Percentiles rank a stretch among this genome's conserved stretches.
Evolutionary conservation across 2,329 filamentous ascomycete genomes (phyloP).

Genomic region (Fusarium sp.): DNA sequence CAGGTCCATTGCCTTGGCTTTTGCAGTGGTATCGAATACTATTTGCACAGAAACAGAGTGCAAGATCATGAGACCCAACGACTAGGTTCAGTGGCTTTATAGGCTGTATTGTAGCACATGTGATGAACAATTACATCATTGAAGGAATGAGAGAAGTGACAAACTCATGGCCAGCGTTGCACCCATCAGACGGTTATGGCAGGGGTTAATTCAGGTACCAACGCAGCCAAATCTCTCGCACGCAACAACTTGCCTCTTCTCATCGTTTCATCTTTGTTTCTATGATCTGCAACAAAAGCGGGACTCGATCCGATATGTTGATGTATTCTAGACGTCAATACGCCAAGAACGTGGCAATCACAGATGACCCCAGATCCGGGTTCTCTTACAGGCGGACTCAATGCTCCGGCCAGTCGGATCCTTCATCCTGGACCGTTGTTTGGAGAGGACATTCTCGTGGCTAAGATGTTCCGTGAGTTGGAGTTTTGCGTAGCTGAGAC

Average conservation of each 20-base stretch:
- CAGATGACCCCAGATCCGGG: background rate
- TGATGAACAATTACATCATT: conserved; percentile 19
- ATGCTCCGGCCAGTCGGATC: conserved; percentile 1
- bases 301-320: background rate
- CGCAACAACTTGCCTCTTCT: background rate
- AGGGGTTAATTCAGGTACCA: conserved; percentile 19
- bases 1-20: background rate
- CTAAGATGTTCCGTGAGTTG: too few species aligned
- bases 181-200: background rate
- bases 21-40: background rate
- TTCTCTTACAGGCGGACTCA: conserved; percentile 2
- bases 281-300: conserved; percentile 11
- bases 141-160: background rate
- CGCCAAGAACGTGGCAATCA: background rate
- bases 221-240: conserved; percentile 2
- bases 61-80: background rate
- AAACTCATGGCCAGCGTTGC: background rate
- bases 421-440: background rate
- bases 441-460: conserved; percentile 2
- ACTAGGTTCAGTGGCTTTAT: background rate
- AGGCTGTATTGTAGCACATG: background rate
- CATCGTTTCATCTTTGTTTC: background rate
- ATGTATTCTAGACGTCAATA: conserved; percentile 8
- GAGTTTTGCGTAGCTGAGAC: background rate
- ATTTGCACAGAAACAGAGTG: background rate